phyloP scores from a whole-genome alignment of 2,329 filamentous ascomycete species.

The Xylariaceae sp. region DNA sequence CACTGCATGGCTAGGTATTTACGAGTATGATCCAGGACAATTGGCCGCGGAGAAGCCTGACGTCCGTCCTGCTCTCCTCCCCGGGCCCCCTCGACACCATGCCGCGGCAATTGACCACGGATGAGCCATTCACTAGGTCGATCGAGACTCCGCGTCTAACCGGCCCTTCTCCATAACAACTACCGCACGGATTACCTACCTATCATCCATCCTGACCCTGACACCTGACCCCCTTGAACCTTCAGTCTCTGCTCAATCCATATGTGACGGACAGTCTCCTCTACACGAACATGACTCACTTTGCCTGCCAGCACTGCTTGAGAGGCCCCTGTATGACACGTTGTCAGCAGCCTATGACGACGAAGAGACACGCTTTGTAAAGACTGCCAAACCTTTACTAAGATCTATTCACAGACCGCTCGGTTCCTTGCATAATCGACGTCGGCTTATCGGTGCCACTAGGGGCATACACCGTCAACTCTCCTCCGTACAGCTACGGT shows the following conservation, averaged over 20 bases:
- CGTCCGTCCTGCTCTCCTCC: not conserved
- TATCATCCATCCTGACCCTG: not conserved
- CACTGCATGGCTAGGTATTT: not conserved
- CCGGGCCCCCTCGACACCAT: not conserved
- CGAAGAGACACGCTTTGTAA: not conserved
- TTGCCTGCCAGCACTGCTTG: not conserved
- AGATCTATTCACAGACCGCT: conserved; percentile 1
- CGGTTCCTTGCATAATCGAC: conserved; percentile 6
- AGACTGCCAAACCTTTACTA: not conserved
- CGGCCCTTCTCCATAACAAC: too few relatives aligned
- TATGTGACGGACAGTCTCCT: not conserved
- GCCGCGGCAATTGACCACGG: not conserved
- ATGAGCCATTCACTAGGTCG: not conserved
- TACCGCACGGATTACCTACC: not conserved
- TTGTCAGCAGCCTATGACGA: not conserved
- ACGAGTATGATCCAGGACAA: not conserved
- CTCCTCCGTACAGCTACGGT: too few relatives aligned
- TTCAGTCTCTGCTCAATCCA: too few relatives aligned
- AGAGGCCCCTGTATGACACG: not conserved
- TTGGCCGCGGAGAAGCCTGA: not conserved
- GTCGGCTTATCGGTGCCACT: conserved; percentile 5
- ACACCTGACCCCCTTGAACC: too few relatives aligned
- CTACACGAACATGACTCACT: not conserved
- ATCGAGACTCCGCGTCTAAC: too few relatives aligned
- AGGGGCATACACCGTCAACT: not conserved